These are phyloP conservation scores for Amanita inopinata DNA, from an alignment of 768 basidiomycete genomes.

Conservation along the genomic window DNA sequence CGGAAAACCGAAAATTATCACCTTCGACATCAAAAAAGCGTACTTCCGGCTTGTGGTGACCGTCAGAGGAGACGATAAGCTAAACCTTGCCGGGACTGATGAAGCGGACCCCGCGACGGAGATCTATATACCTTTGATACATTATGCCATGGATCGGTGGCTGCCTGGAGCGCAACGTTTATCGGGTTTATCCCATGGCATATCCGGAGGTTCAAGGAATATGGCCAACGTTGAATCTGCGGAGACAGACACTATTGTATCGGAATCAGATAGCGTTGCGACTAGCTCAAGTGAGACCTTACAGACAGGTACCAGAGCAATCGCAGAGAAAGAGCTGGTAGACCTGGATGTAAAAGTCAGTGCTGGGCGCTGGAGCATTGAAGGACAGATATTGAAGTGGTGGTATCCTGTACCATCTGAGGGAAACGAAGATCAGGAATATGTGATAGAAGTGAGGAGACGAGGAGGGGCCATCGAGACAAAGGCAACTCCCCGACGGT, in stretches of 20 bases:
- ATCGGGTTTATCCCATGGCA: background rate
- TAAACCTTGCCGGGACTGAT: slow-evolving; percentile 16
- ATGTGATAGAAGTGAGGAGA: slow-evolving; percentile 23
- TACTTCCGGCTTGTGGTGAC: slow-evolving; percentile 59
- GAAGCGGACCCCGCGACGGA: slow-evolving; percentile 49
- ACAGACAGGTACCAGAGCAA: slow-evolving; percentile 12
- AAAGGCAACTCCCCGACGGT: background rate
- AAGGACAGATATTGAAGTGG: slow-evolving; percentile 43
- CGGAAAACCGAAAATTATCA: slow-evolving; percentile 53
- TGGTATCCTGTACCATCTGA: slow-evolving; percentile 38
- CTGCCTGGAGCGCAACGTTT: background rate
- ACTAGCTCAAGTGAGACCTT: slow-evolving; percentile 8
- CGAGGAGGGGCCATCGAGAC: slow-evolving; percentile 19
- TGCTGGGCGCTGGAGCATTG: slow-evolving; percentile 30
- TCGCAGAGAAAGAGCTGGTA: slow-evolving; percentile 20
- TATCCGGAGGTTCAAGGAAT: background rate
- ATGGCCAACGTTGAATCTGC: background rate
- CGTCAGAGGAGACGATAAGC: slow-evolving; percentile 51
- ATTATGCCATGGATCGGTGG: slow-evolving; percentile 49
- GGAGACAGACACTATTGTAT: background rate
- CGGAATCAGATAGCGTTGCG: slow-evolving; percentile 5
- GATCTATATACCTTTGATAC: slow-evolving; percentile 84
- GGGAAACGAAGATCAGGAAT: slow-evolving; percentile 23
- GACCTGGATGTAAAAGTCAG: slow-evolving; percentile 38
- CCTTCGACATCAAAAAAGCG: slow-evolving; percentile 69